Evolutionary conservation across 768 basidiomycete genomes (phyloP).

Genomic region (Tulasnella sp.): DNA sequence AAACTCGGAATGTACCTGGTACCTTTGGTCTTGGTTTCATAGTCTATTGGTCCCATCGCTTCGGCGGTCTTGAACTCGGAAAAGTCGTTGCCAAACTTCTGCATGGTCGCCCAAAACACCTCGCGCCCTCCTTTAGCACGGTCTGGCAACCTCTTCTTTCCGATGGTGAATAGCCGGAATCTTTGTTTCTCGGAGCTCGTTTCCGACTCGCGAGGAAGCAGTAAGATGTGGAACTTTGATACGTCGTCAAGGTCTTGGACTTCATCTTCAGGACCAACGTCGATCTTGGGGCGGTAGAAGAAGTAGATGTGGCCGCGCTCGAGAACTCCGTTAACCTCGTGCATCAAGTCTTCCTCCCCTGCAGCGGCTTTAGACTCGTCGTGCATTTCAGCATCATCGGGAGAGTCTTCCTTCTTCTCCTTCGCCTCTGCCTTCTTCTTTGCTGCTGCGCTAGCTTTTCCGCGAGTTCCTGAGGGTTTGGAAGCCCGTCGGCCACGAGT

Average conservation of each 20-base stretch:
- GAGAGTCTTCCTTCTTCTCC: not conserved
- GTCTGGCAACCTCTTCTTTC: conserved; percentile 15
- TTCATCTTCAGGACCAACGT: not conserved
- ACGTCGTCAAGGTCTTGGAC: conserved; percentile 11
- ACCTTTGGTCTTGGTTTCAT: conserved; percentile 11
- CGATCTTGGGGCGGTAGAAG: conserved; percentile 15
- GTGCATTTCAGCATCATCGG: not conserved
- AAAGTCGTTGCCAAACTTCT: conserved; percentile 12
- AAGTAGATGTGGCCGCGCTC: conserved; percentile 12
- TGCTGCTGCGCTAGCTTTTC: not conserved
- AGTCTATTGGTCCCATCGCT: not conserved
- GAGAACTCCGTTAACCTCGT: conserved; percentile 7
- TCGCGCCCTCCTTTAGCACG: conserved; percentile 7
- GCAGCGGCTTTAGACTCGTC: not conserved
- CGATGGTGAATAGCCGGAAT: conserved; percentile 9
- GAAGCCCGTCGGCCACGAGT: not conserved
- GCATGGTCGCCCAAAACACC: conserved; percentile 11
- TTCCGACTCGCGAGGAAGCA: not conserved
- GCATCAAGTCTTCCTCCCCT: not conserved
- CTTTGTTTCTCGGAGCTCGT: not conserved
- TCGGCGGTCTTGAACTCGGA: not conserved
- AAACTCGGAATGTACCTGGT: not conserved
- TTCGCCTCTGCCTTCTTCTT: not conserved
- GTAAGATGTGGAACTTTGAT: conserved; percentile 13
- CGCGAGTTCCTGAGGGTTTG: not conserved